These are phyloP conservation scores for Rhodotorula sp. DNA, from an alignment of 1,284 basidiomycete genomes.

Conservation along the genomic window DNA sequence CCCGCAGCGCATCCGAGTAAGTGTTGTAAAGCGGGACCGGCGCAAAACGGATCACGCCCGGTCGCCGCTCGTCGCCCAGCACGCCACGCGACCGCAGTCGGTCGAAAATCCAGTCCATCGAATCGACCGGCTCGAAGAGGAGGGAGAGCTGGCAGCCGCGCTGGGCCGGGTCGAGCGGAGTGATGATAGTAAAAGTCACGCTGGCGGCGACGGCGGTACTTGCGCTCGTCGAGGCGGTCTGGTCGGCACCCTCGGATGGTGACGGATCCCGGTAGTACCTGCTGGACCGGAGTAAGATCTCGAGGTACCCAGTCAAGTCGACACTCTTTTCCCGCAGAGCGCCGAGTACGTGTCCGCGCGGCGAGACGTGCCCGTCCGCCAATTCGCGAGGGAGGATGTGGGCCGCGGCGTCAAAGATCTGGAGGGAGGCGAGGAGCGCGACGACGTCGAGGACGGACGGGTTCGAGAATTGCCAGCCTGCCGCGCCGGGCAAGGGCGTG, in stretches of 20 bases:
- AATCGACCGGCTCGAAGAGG: conserved; percentile 63
- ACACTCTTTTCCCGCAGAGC: conserved; percentile 68
- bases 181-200: conserved; percentile 76
- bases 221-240: conserved; percentile 49
- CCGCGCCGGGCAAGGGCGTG: conserved; percentile 79
- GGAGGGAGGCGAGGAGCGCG: conserved; percentile 74
- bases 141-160: conserved; percentile 85
- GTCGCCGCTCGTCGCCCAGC: conserved; percentile 82
- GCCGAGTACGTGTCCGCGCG: conserved; percentile 52
- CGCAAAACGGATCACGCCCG: conserved; percentile 82
- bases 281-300: conserved; percentile 62
- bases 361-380: conserved; percentile 14
- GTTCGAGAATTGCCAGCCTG: conserved; percentile 94
- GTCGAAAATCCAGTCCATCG: conserved; percentile 69
- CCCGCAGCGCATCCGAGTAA: conserved; percentile 45
- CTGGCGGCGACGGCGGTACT: conserved; percentile 19
- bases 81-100: conserved; percentile 67
- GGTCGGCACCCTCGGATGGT: too few relatives aligned
- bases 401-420: conserved; percentile 72
- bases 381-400: conserved; percentile 5
- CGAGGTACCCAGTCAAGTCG: conserved; percentile 68
- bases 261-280: conserved; percentile 56
- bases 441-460: conserved; percentile 77
- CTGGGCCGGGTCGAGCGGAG: conserved; percentile 63
- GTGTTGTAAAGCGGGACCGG: conserved; percentile 83